Percentiles rank a stretch among this genome's conserved stretches.
phyloP scores from a whole-genome alignment of 176 grass and related monocot species.

The Elymus sibiricus region DNA sequence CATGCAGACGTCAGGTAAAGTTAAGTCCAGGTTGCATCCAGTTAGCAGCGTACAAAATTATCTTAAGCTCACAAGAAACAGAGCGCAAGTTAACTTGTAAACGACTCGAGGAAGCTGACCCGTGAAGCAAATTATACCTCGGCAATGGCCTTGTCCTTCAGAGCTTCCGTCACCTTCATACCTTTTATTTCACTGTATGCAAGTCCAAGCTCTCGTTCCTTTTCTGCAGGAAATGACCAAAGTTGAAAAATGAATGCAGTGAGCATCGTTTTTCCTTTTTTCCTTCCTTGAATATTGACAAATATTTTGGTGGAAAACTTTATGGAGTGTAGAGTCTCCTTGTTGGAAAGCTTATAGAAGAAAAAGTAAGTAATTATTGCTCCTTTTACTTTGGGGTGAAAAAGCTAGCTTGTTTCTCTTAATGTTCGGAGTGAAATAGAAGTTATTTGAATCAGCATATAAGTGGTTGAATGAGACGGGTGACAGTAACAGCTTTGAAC shows the following conservation, averaged over 20 bases:
- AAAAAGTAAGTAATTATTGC: neutral
- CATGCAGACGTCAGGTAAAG: constrained; percentile 4
- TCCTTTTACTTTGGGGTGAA: constrained; percentile 8
- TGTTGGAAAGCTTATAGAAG: neutral
- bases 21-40: neutral
- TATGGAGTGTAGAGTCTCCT: neutral
- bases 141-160: constrained; percentile 78
- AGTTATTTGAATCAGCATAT: constrained; percentile 24
- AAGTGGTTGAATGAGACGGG: constrained; percentile 19
- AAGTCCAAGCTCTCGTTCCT: constrained; percentile 74
- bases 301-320: neutral
- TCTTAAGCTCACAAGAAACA: neutral
- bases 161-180: constrained; percentile 58
- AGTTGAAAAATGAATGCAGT: neutral
- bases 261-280: neutral
- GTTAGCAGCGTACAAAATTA: neutral
- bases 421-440: constrained; percentile 6
- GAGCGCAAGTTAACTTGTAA: constrained; percentile 19
- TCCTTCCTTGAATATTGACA: neutral
- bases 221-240: constrained; percentile 51
- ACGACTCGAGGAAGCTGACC: constrained; percentile 15
- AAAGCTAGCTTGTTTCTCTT: neutral
- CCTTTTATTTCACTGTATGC: constrained; percentile 75
- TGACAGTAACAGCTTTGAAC: constrained; percentile 22
- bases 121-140: constrained; percentile 63